Evolutionary conservation across 345 rosid genomes (phyloP).

Genomic region (Bretschneidera sinensis): DNA sequence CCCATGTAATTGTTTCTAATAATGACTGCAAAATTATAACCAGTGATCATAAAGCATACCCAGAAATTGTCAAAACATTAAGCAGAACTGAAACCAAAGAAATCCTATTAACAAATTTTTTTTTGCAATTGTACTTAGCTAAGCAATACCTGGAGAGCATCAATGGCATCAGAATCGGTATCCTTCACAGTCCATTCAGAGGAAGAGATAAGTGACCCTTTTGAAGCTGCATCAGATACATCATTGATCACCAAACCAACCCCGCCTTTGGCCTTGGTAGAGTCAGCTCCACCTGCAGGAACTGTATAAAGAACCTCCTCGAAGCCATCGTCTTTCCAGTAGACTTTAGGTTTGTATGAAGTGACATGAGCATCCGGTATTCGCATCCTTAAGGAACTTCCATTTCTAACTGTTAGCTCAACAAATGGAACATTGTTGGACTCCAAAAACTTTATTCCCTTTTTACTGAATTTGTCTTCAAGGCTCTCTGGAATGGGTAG

Average conservation of each 20-base stretch:
- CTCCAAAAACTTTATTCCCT: conserved; percentile 75
- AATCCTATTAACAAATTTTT: background rate
- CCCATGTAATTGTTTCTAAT: no score
- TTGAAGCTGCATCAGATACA: conserved; percentile 39
- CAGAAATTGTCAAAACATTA: background rate
- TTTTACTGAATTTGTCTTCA: conserved; percentile 56
- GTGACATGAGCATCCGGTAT: conserved; percentile 71
- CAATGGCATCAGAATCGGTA: conserved; percentile 80
- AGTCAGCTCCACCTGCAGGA: conserved; percentile 32
- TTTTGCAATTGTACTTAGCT: background rate
- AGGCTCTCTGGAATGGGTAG: conserved; percentile 41
- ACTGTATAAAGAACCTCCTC: conserved; percentile 72
- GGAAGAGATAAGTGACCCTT: conserved; percentile 38
- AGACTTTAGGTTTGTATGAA: conserved; percentile 80
- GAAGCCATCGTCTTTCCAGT: conserved; percentile 79
- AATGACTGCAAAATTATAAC: no score
- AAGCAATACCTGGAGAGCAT: conserved; percentile 70
- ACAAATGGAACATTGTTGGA: conserved; percentile 46
- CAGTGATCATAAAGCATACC: no score
- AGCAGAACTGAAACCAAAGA: background rate
- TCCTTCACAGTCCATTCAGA: conserved; percentile 73
- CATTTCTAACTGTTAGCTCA: conserved; percentile 72
- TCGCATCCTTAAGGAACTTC: conserved; percentile 58
- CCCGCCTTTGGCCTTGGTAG: conserved; percentile 49
- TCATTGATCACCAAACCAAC: conserved; percentile 68